Base-by-base conservation (phyloP, 768 basidiomycete species). In the Chlorophyllum brunneum region DNA sequence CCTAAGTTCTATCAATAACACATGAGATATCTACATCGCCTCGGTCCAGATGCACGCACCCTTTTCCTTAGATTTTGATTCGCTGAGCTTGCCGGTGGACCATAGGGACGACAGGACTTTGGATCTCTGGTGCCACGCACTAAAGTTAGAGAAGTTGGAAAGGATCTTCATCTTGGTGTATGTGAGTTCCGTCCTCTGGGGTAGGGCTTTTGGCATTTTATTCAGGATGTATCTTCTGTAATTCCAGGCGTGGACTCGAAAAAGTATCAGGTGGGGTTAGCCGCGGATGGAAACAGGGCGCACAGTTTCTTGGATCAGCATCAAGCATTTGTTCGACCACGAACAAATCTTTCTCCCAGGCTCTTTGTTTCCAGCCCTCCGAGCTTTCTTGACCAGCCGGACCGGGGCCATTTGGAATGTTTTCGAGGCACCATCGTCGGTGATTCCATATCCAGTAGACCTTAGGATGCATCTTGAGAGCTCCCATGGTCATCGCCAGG, bases 381-480 rank as follows among this genome's bases (percentile, higher is more conserved):
- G 67, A 61, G 48, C 81, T 75, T 1, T 65, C 67, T n/a, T 74
- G 72, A 0, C 66, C 68, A 42, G 72, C 70, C 1, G 65, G 60
- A 24, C 70, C 73, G 0, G 92, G 91, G 1, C 85, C 88, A 47
- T 78, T 73, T 0, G 95, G 95, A 9, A 95, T 80, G 48, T 86
- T 81, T 65, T 88, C 86, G 1, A 99, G 80, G 62, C 95, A 95
- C 97, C 97, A 98, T 60, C 85, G 76, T 33, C 97, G 83, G 61
- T 99, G 94, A 64, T 94, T 98, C 97, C 97, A 99, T 59, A 98
- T 93, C 86, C 91, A 93, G 65, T 99, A 99, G 16, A 97, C 86
- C 65, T 98, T 99, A 11, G 97, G 97, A 63, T 95, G 83, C 7
- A 78, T 73, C 61, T 89, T 87, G 38, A 99, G 78, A 5, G 88